These are phyloP conservation scores for Globisporangium solare DNA, from an alignment of 352 stramenopile species.

Conservation along the genomic window DNA sequence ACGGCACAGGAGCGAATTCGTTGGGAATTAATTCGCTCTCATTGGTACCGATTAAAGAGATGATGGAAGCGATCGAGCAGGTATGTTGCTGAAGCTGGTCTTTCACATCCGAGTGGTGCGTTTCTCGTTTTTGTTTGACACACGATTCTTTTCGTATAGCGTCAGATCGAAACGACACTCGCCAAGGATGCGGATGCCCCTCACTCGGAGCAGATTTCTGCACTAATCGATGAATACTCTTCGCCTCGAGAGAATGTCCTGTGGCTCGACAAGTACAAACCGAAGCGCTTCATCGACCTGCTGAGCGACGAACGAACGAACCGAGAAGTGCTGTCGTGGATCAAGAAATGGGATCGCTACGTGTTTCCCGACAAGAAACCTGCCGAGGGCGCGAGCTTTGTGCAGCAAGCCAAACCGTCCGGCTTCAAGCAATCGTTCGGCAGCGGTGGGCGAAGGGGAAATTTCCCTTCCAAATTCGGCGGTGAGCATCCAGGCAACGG, in stretches of 20 bases:
- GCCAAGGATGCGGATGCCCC: constrained; percentile 20
- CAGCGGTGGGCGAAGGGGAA: constrained; percentile 2
- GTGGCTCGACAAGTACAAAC: constrained; percentile 98
- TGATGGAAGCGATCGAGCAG: constrained; percentile 55
- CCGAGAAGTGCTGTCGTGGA: constrained; percentile 91
- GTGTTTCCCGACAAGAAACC: constrained; percentile 87
- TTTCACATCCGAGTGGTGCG: background rate
- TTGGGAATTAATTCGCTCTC: constrained; percentile 16
- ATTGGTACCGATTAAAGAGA: constrained; percentile 45
- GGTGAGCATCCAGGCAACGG: constrained; percentile 9
- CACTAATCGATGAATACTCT: background rate
- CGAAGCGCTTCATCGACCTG: constrained; percentile 91
- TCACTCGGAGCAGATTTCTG: background rate
- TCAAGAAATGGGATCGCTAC: constrained; percentile 95
- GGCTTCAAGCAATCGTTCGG: constrained; percentile 10
- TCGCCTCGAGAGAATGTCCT: constrained; percentile 38
- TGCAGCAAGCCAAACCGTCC: constrained; percentile 2
- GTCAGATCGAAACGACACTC: constrained; percentile 60
- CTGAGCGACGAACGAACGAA: constrained; percentile 97
- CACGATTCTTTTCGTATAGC: constrained; percentile 21
- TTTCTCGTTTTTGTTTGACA: background rate
- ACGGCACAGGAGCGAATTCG: constrained; percentile 15
- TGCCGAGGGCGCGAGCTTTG: background rate
- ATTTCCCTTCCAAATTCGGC: constrained; percentile 5
- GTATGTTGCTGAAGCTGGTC: constrained; percentile 14